Evolutionary conservation across 352 stramenopile species (phyloP).

Genomic region (Peronosclerospora sorghi): DNA sequence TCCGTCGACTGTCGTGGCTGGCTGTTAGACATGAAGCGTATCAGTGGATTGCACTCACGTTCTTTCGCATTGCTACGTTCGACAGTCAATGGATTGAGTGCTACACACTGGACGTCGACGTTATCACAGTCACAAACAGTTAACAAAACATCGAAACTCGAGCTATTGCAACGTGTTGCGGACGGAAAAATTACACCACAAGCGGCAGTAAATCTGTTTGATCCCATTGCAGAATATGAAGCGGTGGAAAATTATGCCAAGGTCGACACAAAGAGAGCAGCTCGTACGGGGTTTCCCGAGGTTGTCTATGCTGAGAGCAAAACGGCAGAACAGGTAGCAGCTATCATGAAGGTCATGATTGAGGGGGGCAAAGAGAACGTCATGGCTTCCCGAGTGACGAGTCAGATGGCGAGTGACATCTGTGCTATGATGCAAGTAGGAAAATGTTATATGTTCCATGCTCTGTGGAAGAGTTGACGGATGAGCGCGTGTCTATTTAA

Average conservation of each 20-base stretch:
- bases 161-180: conserved; percentile 48
- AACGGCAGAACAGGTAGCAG: conserved; percentile 78
- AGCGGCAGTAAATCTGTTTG: conserved; percentile 19
- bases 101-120: conserved; percentile 8
- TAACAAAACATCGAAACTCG: conserved; percentile 23
- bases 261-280: conserved; percentile 84
- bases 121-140: conserved; percentile 4
- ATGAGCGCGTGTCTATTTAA: background rate
- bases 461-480: too few species aligned
- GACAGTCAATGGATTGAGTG: background rate
- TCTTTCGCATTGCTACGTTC: conserved; percentile 4
- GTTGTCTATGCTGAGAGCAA: conserved; percentile 93
- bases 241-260: conserved; percentile 49
- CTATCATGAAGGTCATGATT: conserved; percentile 88
- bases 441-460: background rate
- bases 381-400: conserved; percentile 78
- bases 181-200: conserved; percentile 31
- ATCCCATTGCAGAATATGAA: conserved; percentile 30
- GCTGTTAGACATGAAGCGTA: conserved; percentile 7
- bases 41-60: conserved; percentile 2
- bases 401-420: conserved; percentile 31
- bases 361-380: conserved; percentile 36
- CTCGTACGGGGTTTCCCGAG: conserved; percentile 90
- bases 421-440: conserved; percentile 27
- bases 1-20: too few species aligned